Base-by-base conservation (phyloP, 1,284 basidiomycete genomes). In the Vanrija sp. region DNA sequence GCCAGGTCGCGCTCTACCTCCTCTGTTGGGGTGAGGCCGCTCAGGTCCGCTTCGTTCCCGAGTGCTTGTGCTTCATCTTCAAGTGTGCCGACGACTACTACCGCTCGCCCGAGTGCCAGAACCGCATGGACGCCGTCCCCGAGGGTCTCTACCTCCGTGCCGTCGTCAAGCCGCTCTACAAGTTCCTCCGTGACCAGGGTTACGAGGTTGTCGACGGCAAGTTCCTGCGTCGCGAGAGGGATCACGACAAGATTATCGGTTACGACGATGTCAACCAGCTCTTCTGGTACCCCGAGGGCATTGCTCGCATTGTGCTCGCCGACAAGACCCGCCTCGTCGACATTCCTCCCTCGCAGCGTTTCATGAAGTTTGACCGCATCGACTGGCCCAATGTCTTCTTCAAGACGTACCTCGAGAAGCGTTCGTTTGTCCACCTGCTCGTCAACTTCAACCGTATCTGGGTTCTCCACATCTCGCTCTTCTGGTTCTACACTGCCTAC, bases 31-130 rank as follows among this genome's bases (percentile, higher is more conserved):
- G 96, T 61, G 96, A 99, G 76, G 95, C 91, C 0, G 96, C 95
- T 10, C 93, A 98, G 72, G 91, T 98, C 47, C 88, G 96, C n/a
- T 99, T 98, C 76, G 84, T 92, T 41, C 95, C 96, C 22, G 95
- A 99, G 75, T 95, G 91, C 69, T 78, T 98, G 51, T 97, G 93
- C 78, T 98, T 97, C 82, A 96, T 98, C 77, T 98, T 98, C 88
- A 98, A 99, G 80, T 98, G 96, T 71, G 96, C 95, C 22, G 95
- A 98, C 75, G 95, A 99, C 78, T 98, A 98, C 77, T 98, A 99
- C 77, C 93, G 95, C 44, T 95, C 91, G 16, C 87, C 94, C n/a
- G 96, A 98, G 72, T 98, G 96, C 71, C 96, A 98, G 77, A 91
- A 85, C 75, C 82, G 92, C 52, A 80, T 92, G 54, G 95, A 98